These are phyloP conservation scores for Endocladia muricata DNA, from an alignment of 31 red algal genomes.

Conservation along the genomic window DNA sequence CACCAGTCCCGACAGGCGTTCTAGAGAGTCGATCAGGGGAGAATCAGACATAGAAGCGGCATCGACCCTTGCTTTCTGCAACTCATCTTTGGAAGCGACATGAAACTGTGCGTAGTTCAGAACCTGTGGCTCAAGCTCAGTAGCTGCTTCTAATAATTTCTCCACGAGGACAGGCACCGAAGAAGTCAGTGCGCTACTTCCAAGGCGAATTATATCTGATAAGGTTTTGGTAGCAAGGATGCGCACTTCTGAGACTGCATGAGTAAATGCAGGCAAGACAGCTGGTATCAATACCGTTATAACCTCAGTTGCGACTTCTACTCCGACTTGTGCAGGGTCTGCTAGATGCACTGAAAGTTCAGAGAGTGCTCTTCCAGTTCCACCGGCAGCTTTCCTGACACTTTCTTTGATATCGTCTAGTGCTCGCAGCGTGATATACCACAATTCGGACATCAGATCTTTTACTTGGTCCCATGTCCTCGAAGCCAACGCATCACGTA, in stretches of 20 bases:
- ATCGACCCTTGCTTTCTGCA: constrained; percentile 39
- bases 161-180: constrained; percentile 39
- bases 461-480: constrained; percentile 58
- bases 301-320: constrained; percentile 32
- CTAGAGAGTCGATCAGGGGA: constrained; percentile 53
- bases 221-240: constrained; percentile 36
- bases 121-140: constrained; percentile 57
- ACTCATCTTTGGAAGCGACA: constrained; percentile 35
- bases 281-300: constrained; percentile 38
- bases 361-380: constrained; percentile 43
- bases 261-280: constrained; percentile 54
- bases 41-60: constrained; percentile 57
- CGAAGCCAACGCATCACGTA: constrained; percentile 30
- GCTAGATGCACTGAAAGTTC: constrained; percentile 72
- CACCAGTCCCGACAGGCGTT: constrained; percentile 54
- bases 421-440: constrained; percentile 45
- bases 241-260: constrained; percentile 44
- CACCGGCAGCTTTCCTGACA: constrained; percentile 60
- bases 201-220: constrained; percentile 43
- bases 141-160: constrained; percentile 54
- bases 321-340: constrained; percentile 37
- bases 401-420: constrained; percentile 82
- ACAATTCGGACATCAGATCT: constrained; percentile 56
- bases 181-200: constrained; percentile 20
- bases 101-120: constrained; percentile 74